phyloP scores from a whole-genome alignment of 805 yeast species.

The Schwanniomyces occidentalis region DNA sequence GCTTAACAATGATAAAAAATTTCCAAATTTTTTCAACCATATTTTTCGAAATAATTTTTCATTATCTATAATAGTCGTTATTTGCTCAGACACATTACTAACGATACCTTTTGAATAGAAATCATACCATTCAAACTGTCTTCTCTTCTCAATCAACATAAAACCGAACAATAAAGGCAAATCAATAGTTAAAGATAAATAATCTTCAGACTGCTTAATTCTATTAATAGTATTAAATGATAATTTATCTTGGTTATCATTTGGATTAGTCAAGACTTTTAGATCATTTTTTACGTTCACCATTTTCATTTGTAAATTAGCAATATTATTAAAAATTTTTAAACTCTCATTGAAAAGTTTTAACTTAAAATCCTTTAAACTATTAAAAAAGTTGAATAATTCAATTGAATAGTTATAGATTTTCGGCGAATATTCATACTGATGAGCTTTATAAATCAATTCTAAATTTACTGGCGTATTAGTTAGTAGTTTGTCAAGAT shows the following conservation, averaged over 20 bases:
- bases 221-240: conserved; percentile 21
- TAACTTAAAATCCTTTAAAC: conserved; percentile 33
- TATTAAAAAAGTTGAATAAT: conserved; percentile 33
- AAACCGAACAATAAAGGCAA: conserved; percentile 72
- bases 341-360: conserved; percentile 22
- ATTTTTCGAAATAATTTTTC: conserved; percentile 55
- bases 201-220: conserved; percentile 36
- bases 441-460: conserved; percentile 24
- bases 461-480: conserved; percentile 10
- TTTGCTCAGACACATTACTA: conserved; percentile 52
- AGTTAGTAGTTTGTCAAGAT: conserved; percentile 12
- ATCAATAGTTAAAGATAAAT: conserved; percentile 53
- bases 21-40: conserved; percentile 67
- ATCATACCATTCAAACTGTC: conserved; percentile 60
- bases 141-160: conserved; percentile 59
- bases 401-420: conserved; percentile 32
- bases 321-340: conserved; percentile 30
- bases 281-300: conserved; percentile 33
- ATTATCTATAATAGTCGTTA: conserved; percentile 54
- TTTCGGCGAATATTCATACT: conserved; percentile 17
- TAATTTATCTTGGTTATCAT: conserved; percentile 6
- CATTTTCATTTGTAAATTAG: conserved; percentile 37
- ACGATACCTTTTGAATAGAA: conserved; percentile 40
- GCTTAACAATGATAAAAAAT: conserved; percentile 27
- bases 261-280: conserved; percentile 22